Base-by-base conservation (phyloP, 805 yeast genomes). In the Scheffersomyces lignosus region DNA sequence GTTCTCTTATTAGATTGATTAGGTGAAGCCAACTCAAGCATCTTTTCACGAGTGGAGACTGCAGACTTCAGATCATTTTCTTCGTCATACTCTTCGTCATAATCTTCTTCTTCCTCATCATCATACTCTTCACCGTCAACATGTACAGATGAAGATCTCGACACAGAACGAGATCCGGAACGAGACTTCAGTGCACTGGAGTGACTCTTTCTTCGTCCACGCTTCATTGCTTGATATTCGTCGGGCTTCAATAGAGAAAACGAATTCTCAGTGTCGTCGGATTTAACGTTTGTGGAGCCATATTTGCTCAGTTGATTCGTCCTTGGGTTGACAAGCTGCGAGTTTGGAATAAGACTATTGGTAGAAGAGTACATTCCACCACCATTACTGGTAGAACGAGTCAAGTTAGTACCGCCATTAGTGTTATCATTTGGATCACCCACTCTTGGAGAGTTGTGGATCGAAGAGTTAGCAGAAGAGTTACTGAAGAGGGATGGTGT, bases 21-120 rank as follows among this genome's bases (percentile, higher is more conserved):
- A 0, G 86, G 80, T 8, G 80, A 68, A 2, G 88, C 88, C 37
- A 83, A 62, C 48, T 80, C 87, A 15, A 81, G 60, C 70, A 82
- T 75, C 51, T 81, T 76, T 45, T 82, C 83, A 25, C 83, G 49
- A 2, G 66, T 52, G 4, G 74, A 58, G 10, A 49, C 36, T 7
- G 33, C 37, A 3, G 12, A 20, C 15, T 20, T 22, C 3, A 26
- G 24, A 5, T 26, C 40, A 5, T 39, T 43, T 8, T 25, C 40
- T 7, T 34, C 43, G 4, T n/a, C 14, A 1, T 33, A 37, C 8
- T 38, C 45, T 12, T 34, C 26, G 23, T 43, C 42, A 27, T 38
- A 34, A 9, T 42, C 46, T 1, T 36, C 43, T n/a, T 31, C 35
- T 15, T 37, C 40, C 3, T 31, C 36, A 15, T 33, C 35, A 3